These are phyloP conservation scores for Colletotrichum tropicale DNA, from an alignment of 2,329 filamentous ascomycete species.

Conservation along the genomic window DNA sequence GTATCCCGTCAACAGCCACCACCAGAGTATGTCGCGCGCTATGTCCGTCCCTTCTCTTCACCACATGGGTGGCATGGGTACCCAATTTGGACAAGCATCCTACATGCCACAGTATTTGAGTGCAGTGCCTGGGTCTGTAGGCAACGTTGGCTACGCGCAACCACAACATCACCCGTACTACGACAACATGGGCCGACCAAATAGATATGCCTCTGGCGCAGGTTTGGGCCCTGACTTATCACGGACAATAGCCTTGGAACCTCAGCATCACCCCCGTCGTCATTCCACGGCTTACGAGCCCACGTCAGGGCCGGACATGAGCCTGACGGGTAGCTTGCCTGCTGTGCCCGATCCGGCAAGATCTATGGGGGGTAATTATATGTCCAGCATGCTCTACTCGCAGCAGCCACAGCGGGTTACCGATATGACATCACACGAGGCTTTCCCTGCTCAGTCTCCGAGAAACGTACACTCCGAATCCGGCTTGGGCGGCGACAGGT, in stretches of 20 bases:
- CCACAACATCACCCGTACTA: constrained; percentile 6
- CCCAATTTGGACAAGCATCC: not conserved
- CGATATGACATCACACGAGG: constrained; percentile 11
- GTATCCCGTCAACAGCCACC: constrained; percentile 5
- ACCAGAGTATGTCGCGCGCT: constrained; percentile 29
- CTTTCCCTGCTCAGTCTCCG: constrained; percentile 2
- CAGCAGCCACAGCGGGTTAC: constrained; percentile 8
- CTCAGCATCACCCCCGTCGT: constrained; percentile 11
- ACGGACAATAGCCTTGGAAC: constrained; percentile 2
- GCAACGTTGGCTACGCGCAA: constrained; percentile 1
- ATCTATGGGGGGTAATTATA: not conserved
- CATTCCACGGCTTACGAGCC: constrained; percentile 17
- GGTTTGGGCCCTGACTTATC: constrained; percentile 2
- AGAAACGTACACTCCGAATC: constrained; percentile 9
- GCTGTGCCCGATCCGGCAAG: not conserved
- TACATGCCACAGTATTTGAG: constrained; percentile 9
- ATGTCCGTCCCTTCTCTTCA: constrained; percentile 18
- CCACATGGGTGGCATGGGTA: constrained; percentile 5
- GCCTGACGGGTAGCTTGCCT: constrained; percentile 3
- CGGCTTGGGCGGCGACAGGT: not conserved
- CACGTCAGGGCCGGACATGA: constrained; percentile 3
- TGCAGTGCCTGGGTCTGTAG: not conserved
- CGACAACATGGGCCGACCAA: not conserved
- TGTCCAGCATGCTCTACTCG: constrained; percentile 10
- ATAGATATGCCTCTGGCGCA: constrained; percentile 1